Evolutionary conservation across 768 basidiomycete genomes (phyloP).

Genomic region (Podaxis mareebaensis): DNA sequence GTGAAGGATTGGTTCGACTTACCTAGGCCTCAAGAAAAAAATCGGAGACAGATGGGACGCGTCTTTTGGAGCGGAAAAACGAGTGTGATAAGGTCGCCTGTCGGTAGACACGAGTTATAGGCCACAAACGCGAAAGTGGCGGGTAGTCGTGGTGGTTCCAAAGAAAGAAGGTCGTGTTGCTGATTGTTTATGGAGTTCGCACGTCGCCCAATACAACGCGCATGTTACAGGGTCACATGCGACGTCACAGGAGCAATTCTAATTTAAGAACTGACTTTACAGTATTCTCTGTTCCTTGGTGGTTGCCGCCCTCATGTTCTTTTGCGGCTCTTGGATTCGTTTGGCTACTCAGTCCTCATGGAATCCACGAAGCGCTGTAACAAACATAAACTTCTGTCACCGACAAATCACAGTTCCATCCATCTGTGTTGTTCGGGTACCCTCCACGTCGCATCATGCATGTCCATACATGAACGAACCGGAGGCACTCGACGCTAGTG

Average conservation of each 20-base stretch:
- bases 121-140: conserved; percentile 34
- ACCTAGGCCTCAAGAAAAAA: conserved; percentile 8
- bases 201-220: conserved; percentile 18
- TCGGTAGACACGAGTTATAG: conserved; percentile 6
- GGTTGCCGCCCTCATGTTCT: not conserved
- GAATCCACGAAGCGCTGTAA: not conserved
- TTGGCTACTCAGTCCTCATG: not conserved
- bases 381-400: not conserved
- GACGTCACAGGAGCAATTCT: conserved; percentile 4
- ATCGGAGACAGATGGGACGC: not conserved
- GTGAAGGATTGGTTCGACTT: not conserved
- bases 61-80: not conserved
- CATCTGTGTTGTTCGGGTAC: too few species aligned
- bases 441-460: too few species aligned
- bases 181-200: conserved; percentile 35
- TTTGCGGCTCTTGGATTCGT: not conserved
- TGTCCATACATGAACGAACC: too few species aligned
- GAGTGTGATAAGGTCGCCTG: conserved; percentile 7
- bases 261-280: not conserved
- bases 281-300: not conserved
- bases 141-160: conserved; percentile 42
- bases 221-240: conserved; percentile 14
- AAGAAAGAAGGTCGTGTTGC: conserved; percentile 38
- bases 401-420: not conserved
- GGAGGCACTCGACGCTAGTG: too few species aligned